Base-by-base conservation (phyloP, 2,329 filamentous ascomycete species). In the Alternaria sp. region DNA sequence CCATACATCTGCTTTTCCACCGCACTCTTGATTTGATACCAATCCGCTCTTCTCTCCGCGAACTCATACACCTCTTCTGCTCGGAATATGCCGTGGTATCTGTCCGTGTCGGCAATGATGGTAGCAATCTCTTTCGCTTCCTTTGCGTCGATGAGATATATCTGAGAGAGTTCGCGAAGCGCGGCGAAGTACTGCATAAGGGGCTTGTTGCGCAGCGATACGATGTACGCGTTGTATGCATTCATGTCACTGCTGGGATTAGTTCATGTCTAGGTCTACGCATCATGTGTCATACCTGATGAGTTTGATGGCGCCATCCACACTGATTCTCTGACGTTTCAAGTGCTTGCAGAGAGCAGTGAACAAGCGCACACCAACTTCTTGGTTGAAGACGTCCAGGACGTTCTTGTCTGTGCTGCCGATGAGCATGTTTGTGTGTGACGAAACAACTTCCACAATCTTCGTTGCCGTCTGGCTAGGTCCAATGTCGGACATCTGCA, bases 1-100 rank as follows among this genome's bases (percentile, higher is more conserved):
- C 96, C 96, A 81, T 97, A 98, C 93, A 99, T 97, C 65, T 93
- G 93, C 81, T 92, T 91, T 84, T 99, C 96, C 6, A 99, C 96
- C 67, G 93, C 89, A 68, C 88, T 89, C 82, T 91, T 91, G 11
- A 99, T 93, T 71, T 91, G 87, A 78, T 96, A 97, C 96, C 96
- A 99, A 82, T 99, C 96, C 54, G 94, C 94, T 70, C 96, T 85
- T 69, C 96, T 85, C 81, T 97, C 93, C 1, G 95, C 96, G 83
- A 96, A 99, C 83, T 98, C 95, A 74, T 97, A 97, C 4, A 98
- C 96, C 83, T 99, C 96, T 79, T 99, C 96, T 0, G 95, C 93
- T 19, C 94, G 87, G 75, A 98, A 97, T 52, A 99, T 92, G 12
- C 96, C 96, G 25, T 92, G 88, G 78, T 98, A 99, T 3, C 95